Percentiles rank a stretch among this genome's conserved stretches.
Evolutionary conservation across 768 basidiomycete species (phyloP).

Genomic region (Russula ochroleuca): DNA sequence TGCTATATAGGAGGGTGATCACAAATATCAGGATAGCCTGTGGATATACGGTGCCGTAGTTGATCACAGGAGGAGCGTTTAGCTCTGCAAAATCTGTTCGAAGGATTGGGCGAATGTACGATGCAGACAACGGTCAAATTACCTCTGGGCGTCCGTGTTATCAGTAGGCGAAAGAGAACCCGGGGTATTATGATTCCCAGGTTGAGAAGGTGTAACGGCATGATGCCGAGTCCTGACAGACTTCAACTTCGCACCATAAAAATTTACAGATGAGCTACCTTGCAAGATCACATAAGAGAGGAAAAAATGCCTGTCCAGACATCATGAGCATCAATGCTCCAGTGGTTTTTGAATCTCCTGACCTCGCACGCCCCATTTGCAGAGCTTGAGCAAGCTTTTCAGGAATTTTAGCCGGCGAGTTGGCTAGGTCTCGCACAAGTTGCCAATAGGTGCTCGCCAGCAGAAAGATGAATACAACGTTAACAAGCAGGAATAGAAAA

Average conservation of each 20-base stretch:
- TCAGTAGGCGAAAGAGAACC: slow-evolving; percentile 64
- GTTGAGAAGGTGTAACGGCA: slow-evolving; percentile 94
- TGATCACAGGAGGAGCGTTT: slow-evolving; percentile 97
- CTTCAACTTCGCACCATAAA: slow-evolving; percentile 14
- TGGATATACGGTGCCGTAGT: slow-evolving; percentile 95
- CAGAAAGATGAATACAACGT: slow-evolving; percentile 93
- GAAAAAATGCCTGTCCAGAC: slow-evolving; percentile 62
- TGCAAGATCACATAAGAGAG: slow-evolving; percentile 81
- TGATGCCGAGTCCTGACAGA: slow-evolving; percentile 73
- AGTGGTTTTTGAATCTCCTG: slow-evolving; percentile 27
- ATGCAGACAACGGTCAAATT: background rate
- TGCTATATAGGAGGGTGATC: slow-evolving; percentile 91
- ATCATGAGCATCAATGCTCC: slow-evolving; percentile 7
- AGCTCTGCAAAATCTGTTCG: slow-evolving; percentile 85
- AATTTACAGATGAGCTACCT: slow-evolving; percentile 40
- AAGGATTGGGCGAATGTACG: slow-evolving; percentile 11
- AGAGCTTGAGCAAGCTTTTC: slow-evolving; percentile 86
- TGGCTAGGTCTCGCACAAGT: slow-evolving; percentile 84
- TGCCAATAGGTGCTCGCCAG: slow-evolving; percentile 90
- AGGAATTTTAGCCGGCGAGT: slow-evolving; percentile 90
- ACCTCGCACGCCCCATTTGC: slow-evolving; percentile 71
- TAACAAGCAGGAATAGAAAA: slow-evolving; percentile 86
- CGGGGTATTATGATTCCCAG: slow-evolving; percentile 84
- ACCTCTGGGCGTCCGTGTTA: slow-evolving; percentile 91
- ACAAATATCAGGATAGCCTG: slow-evolving; percentile 96